Conservation (phyloP, 23 red algal genomes). For the Gracilariopsis chorda region DNA sequence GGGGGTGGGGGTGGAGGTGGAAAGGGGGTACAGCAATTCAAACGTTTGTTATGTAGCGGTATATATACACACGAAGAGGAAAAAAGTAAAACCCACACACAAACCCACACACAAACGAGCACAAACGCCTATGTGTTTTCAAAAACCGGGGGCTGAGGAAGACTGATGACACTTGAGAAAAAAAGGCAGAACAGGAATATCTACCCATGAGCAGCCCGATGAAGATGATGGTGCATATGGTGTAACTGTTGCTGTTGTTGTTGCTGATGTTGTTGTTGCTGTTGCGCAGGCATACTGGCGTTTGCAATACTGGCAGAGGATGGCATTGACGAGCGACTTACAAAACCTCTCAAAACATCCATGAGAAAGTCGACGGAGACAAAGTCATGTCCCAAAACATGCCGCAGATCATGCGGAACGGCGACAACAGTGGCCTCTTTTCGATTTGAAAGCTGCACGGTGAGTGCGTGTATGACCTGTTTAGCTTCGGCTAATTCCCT, state of each 20-base stretch:
- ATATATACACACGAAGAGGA: too few relatives aligned
- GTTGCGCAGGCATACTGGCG: not conserved
- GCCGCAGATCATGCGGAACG: slow-evolving; percentile 47
- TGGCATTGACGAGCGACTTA: not conserved
- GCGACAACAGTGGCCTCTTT: slow-evolving; percentile 9
- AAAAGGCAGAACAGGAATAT: too few relatives aligned
- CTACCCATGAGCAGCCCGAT: too few relatives aligned
- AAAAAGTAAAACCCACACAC: too few relatives aligned
- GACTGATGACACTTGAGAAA: not conserved
- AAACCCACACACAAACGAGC: too few relatives aligned
- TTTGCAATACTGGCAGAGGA: not conserved
- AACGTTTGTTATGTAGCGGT: too few relatives aligned
- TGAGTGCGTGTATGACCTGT: slow-evolving; percentile 35
- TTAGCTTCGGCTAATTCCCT: slow-evolving; percentile 40
- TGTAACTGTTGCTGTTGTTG: not conserved
- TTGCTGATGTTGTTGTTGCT: not conserved
- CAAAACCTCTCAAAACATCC: slow-evolving; percentile 28
- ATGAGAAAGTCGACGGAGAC: slow-evolving; percentile 35
- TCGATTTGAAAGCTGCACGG: not conserved
- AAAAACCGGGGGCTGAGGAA: too few relatives aligned
- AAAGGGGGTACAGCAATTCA: too few relatives aligned
- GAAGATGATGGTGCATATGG: too few relatives aligned
- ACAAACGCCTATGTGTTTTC: too few relatives aligned
- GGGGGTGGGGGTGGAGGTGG: too few relatives aligned
- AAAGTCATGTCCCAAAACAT: slow-evolving; percentile 25